Conservation (phyloP, 1,284 basidiomycete species). For the Chondrostereum purpureum region DNA sequence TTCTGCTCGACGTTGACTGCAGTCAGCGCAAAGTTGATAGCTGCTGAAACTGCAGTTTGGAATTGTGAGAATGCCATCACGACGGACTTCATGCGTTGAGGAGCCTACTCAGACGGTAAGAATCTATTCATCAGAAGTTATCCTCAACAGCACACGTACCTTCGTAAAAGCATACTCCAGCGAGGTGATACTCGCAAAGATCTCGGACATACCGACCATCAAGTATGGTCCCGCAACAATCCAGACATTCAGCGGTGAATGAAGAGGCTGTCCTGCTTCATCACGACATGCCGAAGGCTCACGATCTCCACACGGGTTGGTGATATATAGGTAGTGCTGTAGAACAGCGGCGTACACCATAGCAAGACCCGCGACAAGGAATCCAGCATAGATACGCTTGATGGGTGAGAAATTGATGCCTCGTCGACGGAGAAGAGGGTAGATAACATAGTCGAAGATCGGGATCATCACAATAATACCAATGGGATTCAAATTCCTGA, state of each 20-base stretch:
- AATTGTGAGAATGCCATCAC: constrained; percentile 75
- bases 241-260: constrained; percentile 70
- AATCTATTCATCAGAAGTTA: not conserved
- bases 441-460: constrained; percentile 35
- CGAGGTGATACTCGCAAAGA: constrained; percentile 81
- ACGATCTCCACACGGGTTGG: constrained; percentile 62
- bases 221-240: constrained; percentile 67
- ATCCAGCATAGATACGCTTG: constrained; percentile 73
- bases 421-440: constrained; percentile 63
- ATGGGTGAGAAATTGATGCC: constrained; percentile 69
- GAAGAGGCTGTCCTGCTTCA: constrained; percentile 21
- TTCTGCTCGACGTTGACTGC: too few species aligned
- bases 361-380: constrained; percentile 51
- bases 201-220: constrained; percentile 68
- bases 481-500: not conserved
- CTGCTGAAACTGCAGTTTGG: constrained; percentile 55
- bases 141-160: constrained; percentile 3
- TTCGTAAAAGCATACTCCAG: constrained; percentile 90
- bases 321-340: constrained; percentile 75
- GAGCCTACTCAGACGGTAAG: constrained; percentile 30
- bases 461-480: not conserved
- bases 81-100: constrained; percentile 75
- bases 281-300: constrained; percentile 48
- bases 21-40: too few species aligned
- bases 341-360: constrained; percentile 67